These are phyloP conservation scores for Neurospora intermedia DNA, from an alignment of 495 filamentous ascomycete species.

Conservation along the genomic window DNA sequence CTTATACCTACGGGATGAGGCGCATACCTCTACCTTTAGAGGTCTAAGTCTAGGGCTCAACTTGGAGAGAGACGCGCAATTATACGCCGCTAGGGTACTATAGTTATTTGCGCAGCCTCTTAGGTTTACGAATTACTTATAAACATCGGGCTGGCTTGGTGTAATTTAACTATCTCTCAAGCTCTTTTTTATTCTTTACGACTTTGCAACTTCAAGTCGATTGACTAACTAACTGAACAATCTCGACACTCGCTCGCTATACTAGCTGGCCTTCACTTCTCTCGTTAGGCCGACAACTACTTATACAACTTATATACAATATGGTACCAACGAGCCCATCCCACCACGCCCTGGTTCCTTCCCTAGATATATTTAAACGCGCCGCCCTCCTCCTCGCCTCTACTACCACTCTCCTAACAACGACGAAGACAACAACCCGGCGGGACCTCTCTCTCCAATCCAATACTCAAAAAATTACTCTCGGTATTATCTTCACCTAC, in stretches of 20 bases:
- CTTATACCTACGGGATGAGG: not conserved
- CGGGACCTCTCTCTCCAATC: conserved; percentile 50
- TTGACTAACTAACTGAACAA: no score
- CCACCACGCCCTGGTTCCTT: no score
- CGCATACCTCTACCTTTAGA: not conserved
- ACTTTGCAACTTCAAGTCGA: no score
- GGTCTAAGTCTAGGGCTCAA: not conserved
- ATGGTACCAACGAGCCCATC: not conserved
- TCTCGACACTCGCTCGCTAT: no score
- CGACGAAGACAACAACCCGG: no score
- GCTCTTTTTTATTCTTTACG: not conserved
- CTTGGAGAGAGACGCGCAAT: not conserved
- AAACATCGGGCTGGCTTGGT: not conserved
- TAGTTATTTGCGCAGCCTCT: not conserved
- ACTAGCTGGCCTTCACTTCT: no score
- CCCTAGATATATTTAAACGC: no score
- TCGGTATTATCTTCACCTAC: conserved; percentile 51
- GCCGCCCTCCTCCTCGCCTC: not conserved
- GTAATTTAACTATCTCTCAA: not conserved
- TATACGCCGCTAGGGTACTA: not conserved
- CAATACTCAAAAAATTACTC: conserved; percentile 61
- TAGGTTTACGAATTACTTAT: not conserved
- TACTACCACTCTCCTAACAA: not conserved
- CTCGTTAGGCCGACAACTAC: no score
- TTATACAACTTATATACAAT: not conserved